Conservation (phyloP, 2,329 filamentous ascomycete species). For the Emergomyces pasteurianus region DNA sequence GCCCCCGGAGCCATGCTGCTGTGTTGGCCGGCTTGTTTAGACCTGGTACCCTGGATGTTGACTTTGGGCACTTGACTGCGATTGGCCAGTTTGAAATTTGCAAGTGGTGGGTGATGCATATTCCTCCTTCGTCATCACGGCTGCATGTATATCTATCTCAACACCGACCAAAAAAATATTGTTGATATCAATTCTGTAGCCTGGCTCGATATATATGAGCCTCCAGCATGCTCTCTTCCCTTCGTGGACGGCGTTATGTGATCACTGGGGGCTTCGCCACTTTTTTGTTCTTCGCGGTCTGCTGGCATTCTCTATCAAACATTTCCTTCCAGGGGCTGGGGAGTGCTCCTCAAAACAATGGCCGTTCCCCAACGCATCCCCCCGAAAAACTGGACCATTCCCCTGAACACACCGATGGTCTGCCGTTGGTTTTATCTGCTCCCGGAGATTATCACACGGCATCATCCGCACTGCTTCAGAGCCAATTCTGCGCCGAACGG, state of each 20-base stretch:
- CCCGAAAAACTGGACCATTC: not conserved
- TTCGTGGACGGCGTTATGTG: not conserved
- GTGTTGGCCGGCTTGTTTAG: too few species aligned
- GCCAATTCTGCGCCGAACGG: not conserved
- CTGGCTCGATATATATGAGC: not conserved
- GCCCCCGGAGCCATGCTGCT: too few species aligned
- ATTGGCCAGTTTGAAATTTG: too few species aligned
- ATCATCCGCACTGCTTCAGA: not conserved
- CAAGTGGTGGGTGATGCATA: too few species aligned
- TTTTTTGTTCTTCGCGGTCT: not conserved
- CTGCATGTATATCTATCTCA: too few species aligned
- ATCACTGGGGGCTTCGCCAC: not conserved
- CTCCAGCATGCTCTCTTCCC: not conserved
- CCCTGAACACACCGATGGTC: not conserved
- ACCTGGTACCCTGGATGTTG: too few species aligned
- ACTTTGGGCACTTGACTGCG: too few species aligned
- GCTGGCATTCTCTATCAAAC: not conserved
- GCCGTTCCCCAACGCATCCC: not conserved
- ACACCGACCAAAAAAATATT: not conserved
- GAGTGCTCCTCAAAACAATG: not conserved
- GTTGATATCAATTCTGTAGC: not conserved
- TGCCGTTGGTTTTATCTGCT: not conserved
- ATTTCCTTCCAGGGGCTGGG: not conserved
- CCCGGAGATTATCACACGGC: not conserved
- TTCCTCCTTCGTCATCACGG: too few species aligned